These are phyloP conservation scores for Nelumbo lutea DNA, from an alignment of 164 flowering plant species.

Conservation along the genomic window DNA sequence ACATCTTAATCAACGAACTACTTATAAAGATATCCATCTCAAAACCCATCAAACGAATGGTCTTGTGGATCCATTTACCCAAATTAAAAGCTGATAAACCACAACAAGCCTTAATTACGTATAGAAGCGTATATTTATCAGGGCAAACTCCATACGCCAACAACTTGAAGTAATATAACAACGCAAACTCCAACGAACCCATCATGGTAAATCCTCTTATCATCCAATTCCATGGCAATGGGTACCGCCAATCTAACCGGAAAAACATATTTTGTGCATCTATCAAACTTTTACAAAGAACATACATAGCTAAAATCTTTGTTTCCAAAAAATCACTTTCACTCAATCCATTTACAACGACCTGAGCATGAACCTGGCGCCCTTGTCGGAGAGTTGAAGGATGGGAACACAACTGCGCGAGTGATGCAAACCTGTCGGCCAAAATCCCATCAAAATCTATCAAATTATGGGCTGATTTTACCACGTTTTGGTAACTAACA, in stretches of 20 bases:
- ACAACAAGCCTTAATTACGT: conserved; percentile 69
- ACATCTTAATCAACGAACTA: conserved; percentile 69
- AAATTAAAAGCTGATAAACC: conserved; percentile 40
- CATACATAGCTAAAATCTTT: conserved; percentile 58
- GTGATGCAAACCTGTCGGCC: conserved; percentile 21
- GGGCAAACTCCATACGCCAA: conserved; percentile 50
- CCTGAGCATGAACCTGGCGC: conserved; percentile 59
- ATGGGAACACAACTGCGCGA: conserved; percentile 30
- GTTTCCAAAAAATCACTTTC: conserved; percentile 29
- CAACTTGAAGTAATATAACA: conserved; percentile 80
- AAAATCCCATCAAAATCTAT: conserved; percentile 5
- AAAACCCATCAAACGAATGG: conserved; percentile 36
- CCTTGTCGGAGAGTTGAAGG: conserved; percentile 33
- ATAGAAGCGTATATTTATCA: conserved; percentile 75
- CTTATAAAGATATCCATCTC: conserved; percentile 62
- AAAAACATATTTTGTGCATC: conserved; percentile 49
- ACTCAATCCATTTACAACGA: conserved; percentile 44
- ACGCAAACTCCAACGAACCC: conserved; percentile 46
- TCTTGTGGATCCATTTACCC: conserved; percentile 45
- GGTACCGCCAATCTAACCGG: conserved; percentile 27
- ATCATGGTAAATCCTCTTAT: conserved; percentile 59
- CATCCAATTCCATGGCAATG: conserved; percentile 88
- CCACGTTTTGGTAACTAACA: neutral
- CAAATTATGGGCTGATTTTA: neutral
- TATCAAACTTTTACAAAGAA: conserved; percentile 37